These are phyloP conservation scores for Nothophaeocryptopus gaeumannii DNA, from an alignment of 2,329 filamentous ascomycete species.

Conservation along the genomic window DNA sequence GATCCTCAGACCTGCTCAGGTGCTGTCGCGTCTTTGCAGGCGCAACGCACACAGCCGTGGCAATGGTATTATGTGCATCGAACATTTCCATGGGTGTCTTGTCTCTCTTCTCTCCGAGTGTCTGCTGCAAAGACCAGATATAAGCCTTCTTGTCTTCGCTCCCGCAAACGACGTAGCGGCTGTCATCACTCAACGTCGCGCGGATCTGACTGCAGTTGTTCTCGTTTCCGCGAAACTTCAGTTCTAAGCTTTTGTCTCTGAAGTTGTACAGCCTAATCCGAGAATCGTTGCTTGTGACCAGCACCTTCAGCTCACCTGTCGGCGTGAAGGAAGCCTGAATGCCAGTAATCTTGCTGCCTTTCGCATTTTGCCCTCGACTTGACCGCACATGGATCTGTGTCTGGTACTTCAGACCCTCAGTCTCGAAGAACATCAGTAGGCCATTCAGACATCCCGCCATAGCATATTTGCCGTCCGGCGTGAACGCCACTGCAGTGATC, in stretches of 20 bases:
- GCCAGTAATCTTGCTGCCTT: conserved; percentile 95
- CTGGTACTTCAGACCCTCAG: conserved; percentile 78
- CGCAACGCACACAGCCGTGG: conserved; percentile 84
- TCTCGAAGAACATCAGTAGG: conserved; percentile 86
- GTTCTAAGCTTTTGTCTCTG: conserved; percentile 76
- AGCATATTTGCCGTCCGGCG: conserved; percentile 82
- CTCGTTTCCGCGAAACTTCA: conserved; percentile 88
- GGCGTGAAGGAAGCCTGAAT: conserved; percentile 69
- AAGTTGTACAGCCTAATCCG: conserved; percentile 86
- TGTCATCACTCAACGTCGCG: conserved; percentile 84
- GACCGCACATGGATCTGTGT: conserved; percentile 92
- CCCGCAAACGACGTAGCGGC: conserved; percentile 81
- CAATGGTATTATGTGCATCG: conserved; percentile 82
- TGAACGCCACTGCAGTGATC: conserved; percentile 91
- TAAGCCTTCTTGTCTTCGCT: conserved; percentile 89
- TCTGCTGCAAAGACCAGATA: conserved; percentile 71
- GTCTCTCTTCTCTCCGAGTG: conserved; percentile 66
- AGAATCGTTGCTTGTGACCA: conserved; percentile 94
- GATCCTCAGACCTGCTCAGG: conserved; percentile 78
- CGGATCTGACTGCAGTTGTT: conserved; percentile 89
- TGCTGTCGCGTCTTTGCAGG: conserved; percentile 74
- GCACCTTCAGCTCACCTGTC: conserved; percentile 70
- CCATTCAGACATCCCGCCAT: conserved; percentile 87
- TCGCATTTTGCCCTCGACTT: conserved; percentile 86
- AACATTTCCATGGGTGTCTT: conserved; percentile 85